Evolutionary conservation across 352 stramenopile species (phyloP).

Genomic region (Pythium pectinolyticum): DNA sequence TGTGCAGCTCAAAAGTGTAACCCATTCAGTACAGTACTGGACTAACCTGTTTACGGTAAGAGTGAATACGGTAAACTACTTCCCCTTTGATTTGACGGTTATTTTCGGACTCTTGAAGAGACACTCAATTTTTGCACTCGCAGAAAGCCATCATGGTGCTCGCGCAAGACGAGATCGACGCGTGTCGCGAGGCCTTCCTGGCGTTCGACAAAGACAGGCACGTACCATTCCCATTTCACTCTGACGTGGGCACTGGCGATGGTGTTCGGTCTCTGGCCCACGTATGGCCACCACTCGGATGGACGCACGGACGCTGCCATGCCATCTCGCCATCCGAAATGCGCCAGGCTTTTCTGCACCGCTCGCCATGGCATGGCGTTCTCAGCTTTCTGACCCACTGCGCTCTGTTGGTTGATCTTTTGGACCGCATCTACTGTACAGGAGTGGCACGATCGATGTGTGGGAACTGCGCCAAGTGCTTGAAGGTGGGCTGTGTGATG

Average conservation of each 20-base stretch:
- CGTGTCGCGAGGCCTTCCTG: conserved; percentile 95
- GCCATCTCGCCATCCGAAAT: background rate
- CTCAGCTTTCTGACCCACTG: background rate
- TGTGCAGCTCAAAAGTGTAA: background rate
- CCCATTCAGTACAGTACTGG: background rate
- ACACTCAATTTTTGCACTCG: background rate
- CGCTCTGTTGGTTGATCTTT: too few species aligned
- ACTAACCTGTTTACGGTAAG: too few species aligned
- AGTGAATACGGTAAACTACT: too few species aligned
- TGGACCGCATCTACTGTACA: conserved; percentile 14
- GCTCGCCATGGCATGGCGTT: too few species aligned
- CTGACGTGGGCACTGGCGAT: too few species aligned
- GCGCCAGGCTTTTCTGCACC: too few species aligned
- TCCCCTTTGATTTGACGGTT: too few species aligned
- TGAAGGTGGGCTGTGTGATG: too few species aligned
- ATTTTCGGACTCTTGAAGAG: too few species aligned
- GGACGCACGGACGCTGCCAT: background rate
- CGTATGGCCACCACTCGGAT: background rate
- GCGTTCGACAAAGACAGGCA: conserved; percentile 97
- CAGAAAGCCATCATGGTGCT: conserved; percentile 63
- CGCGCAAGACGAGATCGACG: conserved; percentile 96
- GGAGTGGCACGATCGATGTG: conserved; percentile 95
- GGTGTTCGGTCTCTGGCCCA: background rate
- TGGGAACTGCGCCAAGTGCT: conserved; percentile 92
- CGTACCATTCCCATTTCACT: too few species aligned